Conservation (phyloP, 768 basidiomycete species). For the Leucocoprinus leucothites region DNA sequence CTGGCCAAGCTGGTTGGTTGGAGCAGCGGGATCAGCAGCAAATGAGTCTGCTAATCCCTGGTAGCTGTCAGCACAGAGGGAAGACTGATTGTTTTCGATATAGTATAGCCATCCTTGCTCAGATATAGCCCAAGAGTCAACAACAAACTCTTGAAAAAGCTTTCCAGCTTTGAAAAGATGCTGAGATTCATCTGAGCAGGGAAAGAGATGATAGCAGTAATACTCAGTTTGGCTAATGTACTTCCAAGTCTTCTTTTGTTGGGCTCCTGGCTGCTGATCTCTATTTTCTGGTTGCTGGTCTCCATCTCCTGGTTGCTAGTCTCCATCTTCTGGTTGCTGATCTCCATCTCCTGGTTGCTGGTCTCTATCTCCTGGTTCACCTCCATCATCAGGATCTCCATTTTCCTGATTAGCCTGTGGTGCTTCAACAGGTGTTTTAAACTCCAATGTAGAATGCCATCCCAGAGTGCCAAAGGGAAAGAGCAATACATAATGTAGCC, state of each 20-base stretch:
- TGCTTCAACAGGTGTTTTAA: slow-evolving; percentile 31
- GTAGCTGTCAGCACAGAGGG: slow-evolving; percentile 13
- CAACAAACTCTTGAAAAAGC: no score
- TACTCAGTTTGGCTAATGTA: no score
- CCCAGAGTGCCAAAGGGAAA: slow-evolving; percentile 38
- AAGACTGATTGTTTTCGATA: not conserved
- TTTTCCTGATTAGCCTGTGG: not conserved
- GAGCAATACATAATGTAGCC: slow-evolving; percentile 42
- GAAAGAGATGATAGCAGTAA: no score
- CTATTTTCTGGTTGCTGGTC: no score
- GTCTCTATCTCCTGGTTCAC: not conserved
- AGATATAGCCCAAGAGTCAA: no score
- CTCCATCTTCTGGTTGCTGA: no score
- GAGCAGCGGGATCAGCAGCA: not conserved
- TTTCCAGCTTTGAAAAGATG: no score
- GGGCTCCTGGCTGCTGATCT: no score
- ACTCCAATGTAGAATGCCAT: slow-evolving; percentile 43
- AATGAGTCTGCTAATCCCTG: slow-evolving; percentile 20
- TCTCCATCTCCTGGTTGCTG: not conserved
- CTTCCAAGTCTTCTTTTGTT: no score
- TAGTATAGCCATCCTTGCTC: no score
- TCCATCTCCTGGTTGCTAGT: no score
- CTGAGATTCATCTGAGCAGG: no score
- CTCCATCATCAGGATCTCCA: not conserved
- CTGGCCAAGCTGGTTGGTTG: slow-evolving; percentile 23